These are phyloP conservation scores for Fusarium zealandicum DNA, from an alignment of 2,329 filamentous ascomycete genomes.

Conservation along the genomic window DNA sequence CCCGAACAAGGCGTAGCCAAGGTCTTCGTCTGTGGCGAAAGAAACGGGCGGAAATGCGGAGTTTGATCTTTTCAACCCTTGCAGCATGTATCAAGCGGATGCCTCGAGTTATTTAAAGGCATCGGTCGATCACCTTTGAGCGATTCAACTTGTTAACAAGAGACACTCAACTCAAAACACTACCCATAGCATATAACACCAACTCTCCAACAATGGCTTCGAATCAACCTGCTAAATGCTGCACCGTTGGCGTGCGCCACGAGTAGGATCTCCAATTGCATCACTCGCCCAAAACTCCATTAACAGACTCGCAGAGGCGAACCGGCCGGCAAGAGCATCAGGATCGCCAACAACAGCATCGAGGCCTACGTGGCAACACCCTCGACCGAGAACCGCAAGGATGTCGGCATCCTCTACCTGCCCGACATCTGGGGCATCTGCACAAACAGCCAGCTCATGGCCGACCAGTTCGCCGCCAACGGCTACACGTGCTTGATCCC, in stretches of 20 bases:
- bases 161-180: neutral
- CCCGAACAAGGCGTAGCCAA: too few relatives aligned
- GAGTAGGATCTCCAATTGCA: conserved; percentile 51
- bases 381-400: conserved; percentile 39
- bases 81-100: too few relatives aligned
- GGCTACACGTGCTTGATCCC: conserved; percentile 50
- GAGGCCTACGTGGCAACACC: conserved; percentile 61
- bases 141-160: too few relatives aligned
- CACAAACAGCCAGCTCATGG: conserved; percentile 51
- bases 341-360: conserved; percentile 53
- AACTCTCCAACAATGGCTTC: conserved; percentile 56
- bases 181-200: neutral
- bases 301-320: conserved; percentile 51
- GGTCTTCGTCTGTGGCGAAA: too few relatives aligned
- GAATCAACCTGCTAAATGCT: conserved; percentile 60
- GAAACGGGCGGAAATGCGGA: too few relatives aligned
- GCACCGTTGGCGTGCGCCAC: conserved; percentile 59
- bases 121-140: too few relatives aligned
- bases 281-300: neutral
- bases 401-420: conserved; percentile 46
- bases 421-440: conserved; percentile 51
- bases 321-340: conserved; percentile 55
- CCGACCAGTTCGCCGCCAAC: conserved; percentile 50
- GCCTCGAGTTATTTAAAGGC: too few relatives aligned
- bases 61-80: too few relatives aligned